Evolutionary conservation across 2,329 filamentous ascomycete genomes (phyloP), one percentile per base, ranked within the genome.

Genomic region (Fonsecaea multimorphosa): DNA sequence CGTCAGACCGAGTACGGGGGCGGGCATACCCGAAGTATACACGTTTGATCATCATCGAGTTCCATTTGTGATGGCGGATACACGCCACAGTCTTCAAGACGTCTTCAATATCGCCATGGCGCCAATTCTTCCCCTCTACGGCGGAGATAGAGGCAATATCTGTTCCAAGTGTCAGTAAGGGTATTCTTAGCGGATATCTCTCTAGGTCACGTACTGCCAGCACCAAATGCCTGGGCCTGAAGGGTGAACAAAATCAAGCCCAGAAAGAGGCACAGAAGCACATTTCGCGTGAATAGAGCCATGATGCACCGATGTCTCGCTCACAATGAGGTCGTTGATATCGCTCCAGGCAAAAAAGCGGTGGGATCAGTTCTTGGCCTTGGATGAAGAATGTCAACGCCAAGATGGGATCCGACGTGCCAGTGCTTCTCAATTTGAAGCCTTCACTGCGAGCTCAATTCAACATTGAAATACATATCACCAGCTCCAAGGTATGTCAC

Each of bases 1-100:
- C 44, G 19, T 19, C 31, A 55, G 51, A 34, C 16, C 2, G n/a
- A n/a, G n/a, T n/a, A n/a, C n/a, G 24, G 29, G 40, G 38, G 4
- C 14, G 31, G 19, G 54, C 65, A 51, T 64, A 72, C 46, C 91
- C 91, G 80, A 94, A 94, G 60, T 72, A 79, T 93, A 94, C 32
- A 61, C 91, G 62, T 91, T 90, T 90, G 60, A 94, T 84, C 79
- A 91, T 86, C 82, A 91, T 88, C 14, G 87, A 87, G 1, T 90
- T 91, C 91, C 91, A 95, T 81, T 94, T 94, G 76, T 93, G 91
- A 64, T 91, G 91, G 69, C 89, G 85, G 64, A 94, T 84, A 73
- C 92, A 93, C 32, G 89, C 86, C 70, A 94, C 79, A 5, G 87
- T 91, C 77, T 91, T 90, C 73, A 95, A 86, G 79, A 91, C 88